Evolutionary conservation across 2,329 filamentous ascomycete species (phyloP).

Genomic region (Alternaria postmessia): DNA sequence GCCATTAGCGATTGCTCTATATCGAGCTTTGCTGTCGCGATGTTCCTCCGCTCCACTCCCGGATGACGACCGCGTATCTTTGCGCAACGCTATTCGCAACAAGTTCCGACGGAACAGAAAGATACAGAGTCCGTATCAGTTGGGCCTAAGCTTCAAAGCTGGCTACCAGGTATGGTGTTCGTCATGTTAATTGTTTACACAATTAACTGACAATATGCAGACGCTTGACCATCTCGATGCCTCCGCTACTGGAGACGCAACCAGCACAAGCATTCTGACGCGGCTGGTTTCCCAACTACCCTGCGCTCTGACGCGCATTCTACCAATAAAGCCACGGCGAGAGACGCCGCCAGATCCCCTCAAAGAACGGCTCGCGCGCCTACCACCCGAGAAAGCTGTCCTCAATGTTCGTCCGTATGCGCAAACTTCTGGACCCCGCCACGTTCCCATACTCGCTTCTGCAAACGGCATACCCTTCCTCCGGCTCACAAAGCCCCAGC

Average conservation of each 20-base stretch:
- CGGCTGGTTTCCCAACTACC: slow-evolving; percentile 50
- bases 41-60: slow-evolving; percentile 64
- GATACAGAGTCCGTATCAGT: slow-evolving; percentile 66
- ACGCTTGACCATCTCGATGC: slow-evolving; percentile 56
- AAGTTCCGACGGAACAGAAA: slow-evolving; percentile 68
- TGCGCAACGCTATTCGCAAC: slow-evolving; percentile 67
- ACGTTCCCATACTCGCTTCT: slow-evolving; percentile 67
- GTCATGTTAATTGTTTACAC: neutral
- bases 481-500: slow-evolving; percentile 72
- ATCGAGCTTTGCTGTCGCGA: slow-evolving; percentile 71
- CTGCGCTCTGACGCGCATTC: slow-evolving; percentile 46
- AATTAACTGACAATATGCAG: slow-evolving; percentile 31
- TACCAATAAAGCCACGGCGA: slow-evolving; percentile 11
- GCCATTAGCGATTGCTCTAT: slow-evolving; percentile 71
- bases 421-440: slow-evolving; percentile 61
- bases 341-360: slow-evolving; percentile 15
- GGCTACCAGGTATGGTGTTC: slow-evolving; percentile 68
- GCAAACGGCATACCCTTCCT: slow-evolving; percentile 69
- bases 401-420: slow-evolving; percentile 63
- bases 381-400: slow-evolving; percentile 49
- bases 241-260: slow-evolving; percentile 43
- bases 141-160: slow-evolving; percentile 68
- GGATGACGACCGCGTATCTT: slow-evolving; percentile 58
- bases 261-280: slow-evolving; percentile 32
- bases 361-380: slow-evolving; percentile 37